Base-by-base conservation (phyloP, 169 alveolate species). In the Theileria parva region DNA sequence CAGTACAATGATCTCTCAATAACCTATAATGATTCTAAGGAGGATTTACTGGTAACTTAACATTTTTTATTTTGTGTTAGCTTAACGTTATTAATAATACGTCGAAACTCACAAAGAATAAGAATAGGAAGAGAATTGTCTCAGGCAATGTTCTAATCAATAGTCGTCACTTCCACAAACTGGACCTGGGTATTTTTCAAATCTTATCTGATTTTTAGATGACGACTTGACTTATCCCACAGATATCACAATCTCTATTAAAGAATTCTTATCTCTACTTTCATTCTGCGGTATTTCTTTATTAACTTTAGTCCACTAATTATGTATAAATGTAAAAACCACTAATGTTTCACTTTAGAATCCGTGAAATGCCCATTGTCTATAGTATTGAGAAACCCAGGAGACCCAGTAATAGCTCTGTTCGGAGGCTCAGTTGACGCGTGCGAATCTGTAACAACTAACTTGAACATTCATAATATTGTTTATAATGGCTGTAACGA, bases 371-470 rank as follows among this genome's bases (percentile, higher is more conserved):
- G 69, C 19, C 89, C 89, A 19, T 27, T 83, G 75, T 66, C 89
- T n/a, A 23, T 83, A 53, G 37, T 83, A 0, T 17, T 83, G 64
- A 63, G 78, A 4, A 34, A 68, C 9, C 66, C 86, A 1, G 89
- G 89, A 4, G 89, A 83, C 67, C 86, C 89, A 23, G 89, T 77
- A 11, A 69, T 83, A 8, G 86, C 79, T 5, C 39, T 83, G 44
- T 83, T 83, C 77, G 89, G 89, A 1, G 86, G 79, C 15, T 84
- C 89, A 9, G 89, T 77, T 5, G 77, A 77, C 27, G 51, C 76
- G 21, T 75, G 80, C 1, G 86, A 75, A 23, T 34, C 69, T 12
- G 79, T 74, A 1, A 65, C 75, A 6, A 78, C 72, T 9, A 51
- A 64, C 44, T 68, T 81, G 25, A 74, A 77, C 80, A 64, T 81